Conservation (phyloP, 2,329 filamentous ascomycete genomes). For the Pezizomycotina sp. region DNA sequence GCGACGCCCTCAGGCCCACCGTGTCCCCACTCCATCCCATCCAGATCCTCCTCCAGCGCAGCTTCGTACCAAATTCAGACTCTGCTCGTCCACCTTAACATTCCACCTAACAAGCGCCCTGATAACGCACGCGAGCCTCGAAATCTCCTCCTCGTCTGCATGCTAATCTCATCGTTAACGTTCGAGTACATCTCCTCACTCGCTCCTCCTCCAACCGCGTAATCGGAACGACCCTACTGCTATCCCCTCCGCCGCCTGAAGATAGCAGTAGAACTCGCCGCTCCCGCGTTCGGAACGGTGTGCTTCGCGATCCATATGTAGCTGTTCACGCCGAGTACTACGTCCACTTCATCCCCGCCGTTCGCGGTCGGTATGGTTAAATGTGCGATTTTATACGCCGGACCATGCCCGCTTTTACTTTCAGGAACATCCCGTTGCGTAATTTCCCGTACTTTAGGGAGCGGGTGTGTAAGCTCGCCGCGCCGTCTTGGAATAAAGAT, state of each 20-base stretch:
- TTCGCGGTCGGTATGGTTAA: slow-evolving; percentile 56
- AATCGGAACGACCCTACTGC: slow-evolving; percentile 42
- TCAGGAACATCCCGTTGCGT: slow-evolving; percentile 77
- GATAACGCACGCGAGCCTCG: slow-evolving; percentile 65
- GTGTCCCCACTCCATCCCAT: slow-evolving; percentile 20
- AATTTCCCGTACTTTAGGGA: slow-evolving; percentile 89
- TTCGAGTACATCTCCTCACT: slow-evolving; percentile 80
- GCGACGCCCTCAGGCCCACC: slow-evolving; percentile 6
- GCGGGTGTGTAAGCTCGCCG: slow-evolving; percentile 74
- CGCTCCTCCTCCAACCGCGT: slow-evolving; percentile 77
- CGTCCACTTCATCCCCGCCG: slow-evolving; percentile 54
- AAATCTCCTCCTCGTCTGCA: slow-evolving; percentile 74
- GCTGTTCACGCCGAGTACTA: slow-evolving; percentile 86
- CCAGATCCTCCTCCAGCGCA: slow-evolving; percentile 44
- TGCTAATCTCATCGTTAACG: slow-evolving; percentile 73
- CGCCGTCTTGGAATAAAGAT: slow-evolving; percentile 68
- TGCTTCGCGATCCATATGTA: slow-evolving; percentile 93
- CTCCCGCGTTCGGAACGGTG: slow-evolving; percentile 31
- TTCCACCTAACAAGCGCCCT: slow-evolving; percentile 67
- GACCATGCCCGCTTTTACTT: slow-evolving; percentile 65
- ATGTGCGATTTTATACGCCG: slow-evolving; percentile 71
- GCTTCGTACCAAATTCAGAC: slow-evolving; percentile 64
- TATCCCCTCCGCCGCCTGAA: slow-evolving; percentile 33
- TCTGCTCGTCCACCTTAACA: slow-evolving; percentile 76
- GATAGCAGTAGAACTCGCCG: too few relatives aligned